A percentile compares a stretch with the other conserved stretches of the same genome.
Conservation (phyloP, 306 rosid genomes). For the Vigna mungo region DNA sequence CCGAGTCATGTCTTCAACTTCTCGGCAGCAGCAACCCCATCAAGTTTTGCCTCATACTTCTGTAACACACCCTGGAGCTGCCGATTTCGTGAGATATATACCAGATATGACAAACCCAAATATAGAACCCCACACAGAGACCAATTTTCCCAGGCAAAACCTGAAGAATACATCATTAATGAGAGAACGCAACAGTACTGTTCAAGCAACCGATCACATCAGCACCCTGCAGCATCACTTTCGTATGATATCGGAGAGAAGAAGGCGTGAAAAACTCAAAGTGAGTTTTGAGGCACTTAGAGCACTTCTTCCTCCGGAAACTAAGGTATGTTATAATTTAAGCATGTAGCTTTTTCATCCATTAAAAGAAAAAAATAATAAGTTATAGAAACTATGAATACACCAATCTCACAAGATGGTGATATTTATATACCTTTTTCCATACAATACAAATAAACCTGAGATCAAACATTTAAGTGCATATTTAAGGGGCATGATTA, state of each 20-base stretch:
- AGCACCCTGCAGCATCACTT: constrained; percentile 44
- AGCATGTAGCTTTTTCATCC: too few relatives aligned
- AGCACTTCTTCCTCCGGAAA: constrained; percentile 74
- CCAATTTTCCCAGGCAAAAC: constrained; percentile 49
- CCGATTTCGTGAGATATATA: constrained; percentile 61
- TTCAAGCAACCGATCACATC: constrained; percentile 52
- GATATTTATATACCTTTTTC: too few relatives aligned
- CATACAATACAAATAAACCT: too few relatives aligned
- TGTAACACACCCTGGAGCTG: constrained; percentile 35
- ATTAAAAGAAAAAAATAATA: too few relatives aligned
- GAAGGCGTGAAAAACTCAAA: constrained; percentile 79
- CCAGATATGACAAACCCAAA: not conserved
- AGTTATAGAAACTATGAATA: too few relatives aligned
- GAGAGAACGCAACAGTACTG: constrained; percentile 32
- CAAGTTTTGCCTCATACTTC: constrained; percentile 1
- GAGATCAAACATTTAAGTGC: too few relatives aligned
- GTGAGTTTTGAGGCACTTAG: constrained; percentile 73
- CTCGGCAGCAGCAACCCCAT: constrained; percentile 25
- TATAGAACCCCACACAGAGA: constrained; percentile 25
- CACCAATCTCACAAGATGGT: too few relatives aligned
- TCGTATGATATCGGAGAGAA: constrained; percentile 79
- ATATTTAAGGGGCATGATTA: too few relatives aligned
- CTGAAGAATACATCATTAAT: constrained; percentile 62
- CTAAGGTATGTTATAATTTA: constrained; percentile 60
- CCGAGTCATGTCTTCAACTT: constrained; percentile 51